These are phyloP conservation scores for Mortierella sp. DNA, from an alignment of 371 early-diverging fungal genomes.

Conservation along the genomic window DNA sequence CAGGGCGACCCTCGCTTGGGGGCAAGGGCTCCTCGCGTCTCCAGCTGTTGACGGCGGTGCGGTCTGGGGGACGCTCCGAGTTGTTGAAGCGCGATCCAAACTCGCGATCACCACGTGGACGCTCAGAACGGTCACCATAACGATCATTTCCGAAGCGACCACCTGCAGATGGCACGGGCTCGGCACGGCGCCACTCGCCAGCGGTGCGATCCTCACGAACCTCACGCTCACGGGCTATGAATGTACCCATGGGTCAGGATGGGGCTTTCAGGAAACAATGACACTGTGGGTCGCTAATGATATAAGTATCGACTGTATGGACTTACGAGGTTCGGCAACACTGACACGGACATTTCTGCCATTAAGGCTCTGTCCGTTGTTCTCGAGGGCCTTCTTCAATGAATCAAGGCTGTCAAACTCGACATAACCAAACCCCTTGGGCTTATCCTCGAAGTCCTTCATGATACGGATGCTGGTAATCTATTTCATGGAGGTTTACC, in stretches of 20 bases:
- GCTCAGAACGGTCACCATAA: conserved; percentile 26
- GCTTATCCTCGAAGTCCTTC: conserved; percentile 79
- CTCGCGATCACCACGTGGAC: conserved; percentile 61
- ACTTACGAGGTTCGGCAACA: conserved; percentile 88
- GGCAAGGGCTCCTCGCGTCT: conserved; percentile 60
- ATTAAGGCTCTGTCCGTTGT: conserved; percentile 62
- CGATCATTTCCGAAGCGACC: conserved; percentile 53
- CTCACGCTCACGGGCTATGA: conserved; percentile 56
- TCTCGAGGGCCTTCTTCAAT: conserved; percentile 81
- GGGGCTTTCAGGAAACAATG: too few species aligned
- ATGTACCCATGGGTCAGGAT: too few species aligned
- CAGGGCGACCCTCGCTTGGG: conserved; percentile 38
- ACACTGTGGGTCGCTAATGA: too few species aligned
- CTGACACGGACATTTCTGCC: conserved; percentile 85
- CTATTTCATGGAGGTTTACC: too few species aligned
- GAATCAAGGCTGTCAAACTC: conserved; percentile 90
- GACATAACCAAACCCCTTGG: conserved; percentile 94
- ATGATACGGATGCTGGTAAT: conserved; percentile 75
- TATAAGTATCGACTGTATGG: background rate
- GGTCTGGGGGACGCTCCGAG: conserved; percentile 58
- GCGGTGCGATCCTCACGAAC: conserved; percentile 57
- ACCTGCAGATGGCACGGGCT: conserved; percentile 43
- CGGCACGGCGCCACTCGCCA: conserved; percentile 62
- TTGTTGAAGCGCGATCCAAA: conserved; percentile 57
- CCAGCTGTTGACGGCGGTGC: conserved; percentile 65